These are phyloP conservation scores for Caloboletus inedulis DNA, from an alignment of 1,284 basidiomycete species.

Conservation along the genomic window DNA sequence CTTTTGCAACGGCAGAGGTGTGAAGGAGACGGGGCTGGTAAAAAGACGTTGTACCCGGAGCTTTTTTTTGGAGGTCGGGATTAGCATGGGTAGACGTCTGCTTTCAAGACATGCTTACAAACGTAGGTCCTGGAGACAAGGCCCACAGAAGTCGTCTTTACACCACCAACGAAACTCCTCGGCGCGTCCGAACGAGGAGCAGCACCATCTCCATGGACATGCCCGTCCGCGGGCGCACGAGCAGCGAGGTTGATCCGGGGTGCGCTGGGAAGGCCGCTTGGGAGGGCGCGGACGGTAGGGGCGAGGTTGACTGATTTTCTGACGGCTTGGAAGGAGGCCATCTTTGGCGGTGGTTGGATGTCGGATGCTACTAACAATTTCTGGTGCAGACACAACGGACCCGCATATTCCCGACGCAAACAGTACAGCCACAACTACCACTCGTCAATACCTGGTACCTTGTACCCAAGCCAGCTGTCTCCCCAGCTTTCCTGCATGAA, in stretches of 20 bases:
- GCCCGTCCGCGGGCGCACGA: conserved; percentile 58
- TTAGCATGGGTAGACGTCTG: conserved; percentile 9
- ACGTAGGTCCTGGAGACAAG: conserved; percentile 64
- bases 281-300: conserved; percentile 75
- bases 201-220: conserved; percentile 54
- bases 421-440: conserved; percentile 29
- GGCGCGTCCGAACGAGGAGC: conserved; percentile 65
- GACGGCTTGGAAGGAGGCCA: conserved; percentile 66
- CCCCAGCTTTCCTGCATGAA: conserved; percentile 30
- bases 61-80: conserved; percentile 13
- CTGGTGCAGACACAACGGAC: not conserved
- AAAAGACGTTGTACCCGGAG: conserved; percentile 50
- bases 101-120: conserved; percentile 49
- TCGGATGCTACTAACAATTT: not conserved
- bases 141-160: conserved; percentile 47
- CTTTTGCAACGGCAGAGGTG: conserved; percentile 61
- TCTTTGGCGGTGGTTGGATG: conserved; percentile 26
- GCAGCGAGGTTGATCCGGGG: conserved; percentile 69
- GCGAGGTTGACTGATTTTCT: conserved; percentile 82
- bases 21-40: conserved; percentile 72
- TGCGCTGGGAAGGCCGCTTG: conserved; percentile 70
- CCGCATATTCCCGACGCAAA: conserved; percentile 28
- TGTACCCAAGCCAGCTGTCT: conserved; percentile 33
- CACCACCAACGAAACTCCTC: conserved; percentile 58
- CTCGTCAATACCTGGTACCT: conserved; percentile 31